Conservation (phyloP, 2,329 filamentous ascomycete species). For the Ilyonectria sp. region DNA sequence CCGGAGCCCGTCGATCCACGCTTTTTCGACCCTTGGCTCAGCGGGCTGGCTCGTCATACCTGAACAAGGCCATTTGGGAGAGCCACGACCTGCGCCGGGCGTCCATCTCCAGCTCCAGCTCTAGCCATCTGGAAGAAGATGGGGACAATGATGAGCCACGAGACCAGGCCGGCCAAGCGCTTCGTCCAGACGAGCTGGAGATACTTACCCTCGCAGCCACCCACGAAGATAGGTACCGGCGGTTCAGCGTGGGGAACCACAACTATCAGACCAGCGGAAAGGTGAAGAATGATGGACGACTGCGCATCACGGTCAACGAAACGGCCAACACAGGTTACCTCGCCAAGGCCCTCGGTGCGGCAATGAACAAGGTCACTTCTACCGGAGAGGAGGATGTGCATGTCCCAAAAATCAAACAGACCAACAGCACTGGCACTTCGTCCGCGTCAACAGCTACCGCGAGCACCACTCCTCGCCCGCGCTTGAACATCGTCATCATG, state of each 20-base stretch:
- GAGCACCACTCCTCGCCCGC: slow-evolving; percentile 57
- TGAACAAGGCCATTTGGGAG: slow-evolving; percentile 48
- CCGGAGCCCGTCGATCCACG: neutral
- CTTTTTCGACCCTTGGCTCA: slow-evolving; percentile 8
- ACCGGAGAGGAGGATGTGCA: slow-evolving; percentile 19
- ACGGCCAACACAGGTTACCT: slow-evolving; percentile 79
- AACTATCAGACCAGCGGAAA: slow-evolving; percentile 76
- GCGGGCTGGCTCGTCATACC: slow-evolving; percentile 40
- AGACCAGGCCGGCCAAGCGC: neutral
- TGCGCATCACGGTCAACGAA: slow-evolving; percentile 82
- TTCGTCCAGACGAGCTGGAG: slow-evolving; percentile 4
- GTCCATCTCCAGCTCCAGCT: slow-evolving; percentile 43
- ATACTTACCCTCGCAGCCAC: slow-evolving; percentile 31
- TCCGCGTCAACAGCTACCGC: slow-evolving; percentile 52
- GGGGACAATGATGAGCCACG: slow-evolving; percentile 44
- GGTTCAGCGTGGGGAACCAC: slow-evolving; percentile 74
- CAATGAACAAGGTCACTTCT: slow-evolving; percentile 61
- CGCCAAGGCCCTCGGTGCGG: slow-evolving; percentile 79
- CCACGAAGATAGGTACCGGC: slow-evolving; percentile 44
- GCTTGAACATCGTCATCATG: slow-evolving; percentile 85
- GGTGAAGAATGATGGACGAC: slow-evolving; percentile 77
- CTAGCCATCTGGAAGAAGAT: slow-evolving; percentile 11
- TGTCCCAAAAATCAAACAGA: slow-evolving; percentile 31
- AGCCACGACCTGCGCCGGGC: slow-evolving; percentile 35
- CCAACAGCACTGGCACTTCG: slow-evolving; percentile 40